A percentile compares a stretch with the other conserved stretches of the same genome.
Conservation (phyloP, 1,139 yeast genomes). For the Diutina ranongensis region DNA sequence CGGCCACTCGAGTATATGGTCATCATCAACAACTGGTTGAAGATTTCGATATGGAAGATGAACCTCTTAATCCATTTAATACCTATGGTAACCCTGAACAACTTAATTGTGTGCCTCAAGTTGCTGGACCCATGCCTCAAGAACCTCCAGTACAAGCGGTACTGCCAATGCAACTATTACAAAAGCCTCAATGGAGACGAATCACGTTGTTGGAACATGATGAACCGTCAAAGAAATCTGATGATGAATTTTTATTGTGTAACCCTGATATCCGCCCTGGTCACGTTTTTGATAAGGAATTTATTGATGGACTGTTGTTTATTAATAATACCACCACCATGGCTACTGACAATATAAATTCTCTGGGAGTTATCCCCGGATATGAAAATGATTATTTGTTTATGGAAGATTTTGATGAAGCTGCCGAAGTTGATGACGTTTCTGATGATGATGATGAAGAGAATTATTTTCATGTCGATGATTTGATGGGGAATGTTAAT, state of each 20-base stretch:
- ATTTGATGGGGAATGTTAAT: background rate
- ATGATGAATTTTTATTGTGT: slow-evolving; percentile 5
- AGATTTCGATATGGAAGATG: slow-evolving; percentile 2
- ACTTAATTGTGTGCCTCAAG: background rate
- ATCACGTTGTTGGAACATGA: slow-evolving; percentile 4
- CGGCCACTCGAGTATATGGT: background rate
- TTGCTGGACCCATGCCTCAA: background rate
- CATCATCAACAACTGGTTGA: background rate
- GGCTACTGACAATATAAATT: background rate
- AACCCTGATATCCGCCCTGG: slow-evolving; percentile 6
- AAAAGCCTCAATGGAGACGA: background rate
- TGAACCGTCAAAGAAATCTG: background rate
- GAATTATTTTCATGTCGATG: slow-evolving; percentile 3
- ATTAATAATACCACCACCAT: background rate
- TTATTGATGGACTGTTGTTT: background rate
- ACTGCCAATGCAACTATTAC: slow-evolving; percentile 3
- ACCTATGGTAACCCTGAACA: slow-evolving; percentile 4
- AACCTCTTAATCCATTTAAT: background rate
- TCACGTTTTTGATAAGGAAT: slow-evolving; percentile 1
- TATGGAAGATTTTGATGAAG: slow-evolving; percentile 6
- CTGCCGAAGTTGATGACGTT: slow-evolving; percentile 3
- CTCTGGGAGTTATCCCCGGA: background rate
- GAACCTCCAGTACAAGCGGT: background rate
- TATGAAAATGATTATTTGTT: slow-evolving; percentile 5
- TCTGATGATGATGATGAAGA: slow-evolving; percentile 5